phyloP scores from a whole-genome alignment of 805 yeast species.

The Pichia cabralensis region DNA sequence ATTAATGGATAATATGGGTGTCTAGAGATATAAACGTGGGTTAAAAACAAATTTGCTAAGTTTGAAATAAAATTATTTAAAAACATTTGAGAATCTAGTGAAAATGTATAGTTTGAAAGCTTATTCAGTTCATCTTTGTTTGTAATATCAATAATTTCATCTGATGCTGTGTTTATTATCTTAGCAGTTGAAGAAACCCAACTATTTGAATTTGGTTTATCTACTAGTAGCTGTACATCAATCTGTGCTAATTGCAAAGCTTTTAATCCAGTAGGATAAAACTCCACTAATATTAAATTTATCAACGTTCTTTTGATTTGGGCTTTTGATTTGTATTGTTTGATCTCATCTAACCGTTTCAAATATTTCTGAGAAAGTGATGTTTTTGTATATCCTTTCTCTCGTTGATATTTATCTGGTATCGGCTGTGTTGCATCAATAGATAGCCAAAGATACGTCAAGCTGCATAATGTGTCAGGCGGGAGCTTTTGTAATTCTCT shows the following conservation, averaged over 20 bases:
- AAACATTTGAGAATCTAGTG: constrained; percentile 43
- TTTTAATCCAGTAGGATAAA: constrained; percentile 50
- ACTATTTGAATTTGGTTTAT: constrained; percentile 37
- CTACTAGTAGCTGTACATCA: constrained; percentile 56
- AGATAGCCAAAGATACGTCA: constrained; percentile 26
- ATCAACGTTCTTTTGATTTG: constrained; percentile 26
- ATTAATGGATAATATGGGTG: constrained; percentile 56
- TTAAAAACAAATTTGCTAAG: constrained; percentile 41
- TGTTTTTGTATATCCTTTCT: constrained; percentile 13
- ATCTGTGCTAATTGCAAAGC: constrained; percentile 60
- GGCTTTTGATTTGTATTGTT: constrained; percentile 4
- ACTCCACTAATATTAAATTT: constrained; percentile 37
- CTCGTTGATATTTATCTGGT: constrained; percentile 13
- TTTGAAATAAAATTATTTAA: constrained; percentile 37
- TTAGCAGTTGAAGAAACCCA: constrained; percentile 42
- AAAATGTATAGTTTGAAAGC: constrained; percentile 23
- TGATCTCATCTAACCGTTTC: constrained; percentile 5
- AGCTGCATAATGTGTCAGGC: constrained; percentile 22
- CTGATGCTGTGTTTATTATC: constrained; percentile 18
- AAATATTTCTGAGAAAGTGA: constrained; percentile 13
- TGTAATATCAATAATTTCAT: constrained; percentile 4
- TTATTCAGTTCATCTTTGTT: constrained; percentile 13
- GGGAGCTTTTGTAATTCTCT: constrained; percentile 20
- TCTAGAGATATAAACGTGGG: constrained; percentile 56
- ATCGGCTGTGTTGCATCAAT: constrained; percentile 23